Evolutionary conservation across 2,329 filamentous ascomycete species (phyloP).

Genomic region (Fusarium concolor): DNA sequence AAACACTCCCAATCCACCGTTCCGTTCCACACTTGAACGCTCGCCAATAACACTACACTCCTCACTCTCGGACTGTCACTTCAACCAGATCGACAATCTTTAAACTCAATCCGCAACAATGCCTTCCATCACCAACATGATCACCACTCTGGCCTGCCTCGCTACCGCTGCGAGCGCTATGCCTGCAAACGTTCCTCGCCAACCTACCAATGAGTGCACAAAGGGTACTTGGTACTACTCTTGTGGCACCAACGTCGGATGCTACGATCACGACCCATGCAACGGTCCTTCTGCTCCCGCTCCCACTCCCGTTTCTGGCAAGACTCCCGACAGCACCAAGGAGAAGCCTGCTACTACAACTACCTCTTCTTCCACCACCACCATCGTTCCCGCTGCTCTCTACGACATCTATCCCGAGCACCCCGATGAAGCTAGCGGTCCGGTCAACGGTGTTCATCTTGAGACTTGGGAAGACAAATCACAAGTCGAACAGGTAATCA

Average conservation of each 20-base stretch:
- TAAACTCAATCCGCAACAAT: slow-evolving; percentile 1
- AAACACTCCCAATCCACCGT: neutral
- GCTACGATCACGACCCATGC: slow-evolving; percentile 20
- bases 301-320: neutral
- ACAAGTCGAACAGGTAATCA: slow-evolving; percentile 47
- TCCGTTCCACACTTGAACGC: neutral
- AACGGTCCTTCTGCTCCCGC: neutral
- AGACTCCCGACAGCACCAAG: neutral
- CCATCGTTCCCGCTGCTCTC: neutral
- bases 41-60: neutral
- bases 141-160: slow-evolving; percentile 13
- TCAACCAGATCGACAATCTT: too few species aligned
- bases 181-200: slow-evolving; percentile 11
- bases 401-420: slow-evolving; percentile 35
- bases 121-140: slow-evolving; percentile 19
- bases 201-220: slow-evolving; percentile 12
- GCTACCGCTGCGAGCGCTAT: slow-evolving; percentile 11
- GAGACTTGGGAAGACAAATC: slow-evolving; percentile 41
- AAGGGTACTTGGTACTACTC: slow-evolving; percentile 11
- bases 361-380: neutral
- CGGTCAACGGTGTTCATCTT: slow-evolving; percentile 33
- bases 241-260: slow-evolving; percentile 5
- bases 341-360: neutral
- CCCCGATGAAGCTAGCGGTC: slow-evolving; percentile 23
- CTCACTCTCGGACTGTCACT: neutral